A percentile compares a stretch with the other conserved stretches of the same genome.
Conservation (phyloP, 2,329 filamentous ascomycete genomes). For the Didymella segeticola region DNA sequence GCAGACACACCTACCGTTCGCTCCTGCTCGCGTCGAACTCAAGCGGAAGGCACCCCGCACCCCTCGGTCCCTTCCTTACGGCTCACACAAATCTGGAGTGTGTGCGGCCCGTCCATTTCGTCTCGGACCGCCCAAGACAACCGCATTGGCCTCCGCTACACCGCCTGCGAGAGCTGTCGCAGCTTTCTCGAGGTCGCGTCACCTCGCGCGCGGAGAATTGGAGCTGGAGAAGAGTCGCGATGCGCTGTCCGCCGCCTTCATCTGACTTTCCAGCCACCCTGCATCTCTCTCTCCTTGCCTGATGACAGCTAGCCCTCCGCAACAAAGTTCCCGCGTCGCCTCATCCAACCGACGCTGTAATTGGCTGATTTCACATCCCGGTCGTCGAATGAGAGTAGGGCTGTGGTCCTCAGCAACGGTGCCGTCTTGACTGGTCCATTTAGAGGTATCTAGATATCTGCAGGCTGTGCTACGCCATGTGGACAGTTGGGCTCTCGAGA, state of each 20-base stretch:
- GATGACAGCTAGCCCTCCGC: conserved; percentile 45
- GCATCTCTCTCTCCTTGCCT: conserved; percentile 39
- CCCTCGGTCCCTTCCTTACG: conserved; percentile 20
- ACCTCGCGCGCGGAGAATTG: conserved; percentile 36
- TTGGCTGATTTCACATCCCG: conserved; percentile 37
- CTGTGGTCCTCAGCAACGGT: conserved; percentile 34
- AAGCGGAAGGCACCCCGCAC: conserved; percentile 20
- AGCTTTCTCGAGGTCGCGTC: conserved; percentile 37
- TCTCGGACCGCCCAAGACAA: conserved; percentile 39
- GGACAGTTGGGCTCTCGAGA: conserved; percentile 16
- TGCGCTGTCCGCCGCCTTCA: conserved; percentile 46
- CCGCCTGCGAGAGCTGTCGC: conserved; percentile 45
- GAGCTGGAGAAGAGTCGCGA: conserved; percentile 45
- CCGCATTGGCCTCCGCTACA: conserved; percentile 49
- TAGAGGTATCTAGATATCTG: conserved; percentile 40
- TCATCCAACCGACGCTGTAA: conserved; percentile 38
- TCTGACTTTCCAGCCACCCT: conserved; percentile 41
- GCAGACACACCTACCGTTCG: conserved; percentile 10
- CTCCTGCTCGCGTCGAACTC: conserved; percentile 7
- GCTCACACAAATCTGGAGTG: conserved; percentile 28
- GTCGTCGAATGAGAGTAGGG: conserved; percentile 44
- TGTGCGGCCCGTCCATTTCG: conserved; percentile 30
- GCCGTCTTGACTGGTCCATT: conserved; percentile 39
- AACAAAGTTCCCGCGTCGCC: conserved; percentile 41
- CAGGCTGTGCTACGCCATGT: conserved; percentile 33